Evolutionary conservation across 106 monocot species (phyloP).

Genomic region (Vanilla planifolia): DNA sequence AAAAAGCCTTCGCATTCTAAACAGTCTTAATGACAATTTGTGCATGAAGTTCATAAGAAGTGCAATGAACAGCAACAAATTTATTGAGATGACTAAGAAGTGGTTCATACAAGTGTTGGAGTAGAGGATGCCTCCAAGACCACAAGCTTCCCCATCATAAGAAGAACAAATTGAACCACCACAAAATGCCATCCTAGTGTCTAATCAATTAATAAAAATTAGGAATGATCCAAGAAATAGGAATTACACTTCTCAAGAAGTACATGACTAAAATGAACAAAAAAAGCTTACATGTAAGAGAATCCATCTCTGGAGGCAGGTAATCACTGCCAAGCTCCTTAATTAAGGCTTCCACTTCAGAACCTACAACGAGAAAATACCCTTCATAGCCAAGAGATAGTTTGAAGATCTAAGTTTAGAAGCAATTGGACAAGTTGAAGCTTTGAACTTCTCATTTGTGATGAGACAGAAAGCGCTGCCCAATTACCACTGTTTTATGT

Average conservation of each 20-base stretch:
- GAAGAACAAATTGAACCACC: constrained; percentile 22
- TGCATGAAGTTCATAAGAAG: constrained; percentile 17
- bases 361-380: not conserved
- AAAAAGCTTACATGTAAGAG: constrained; percentile 15
- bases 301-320: constrained; percentile 8
- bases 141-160: constrained; percentile 15
- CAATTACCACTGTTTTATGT: not conserved
- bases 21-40: constrained; percentile 12
- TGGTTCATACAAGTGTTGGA: constrained; percentile 37
- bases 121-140: constrained; percentile 14
- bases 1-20: not conserved
- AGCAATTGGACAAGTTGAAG: not conserved
- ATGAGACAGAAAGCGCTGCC: not conserved
- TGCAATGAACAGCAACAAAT: constrained; percentile 23
- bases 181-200: constrained; percentile 22
- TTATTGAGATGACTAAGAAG: constrained; percentile 25
- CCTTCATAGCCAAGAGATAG: not conserved
- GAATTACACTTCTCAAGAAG: not conserved
- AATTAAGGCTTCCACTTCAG: not conserved
- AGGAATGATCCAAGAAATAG: not conserved
- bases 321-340: constrained; percentile 1
- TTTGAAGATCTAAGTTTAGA: constrained; percentile 2
- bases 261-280: not conserved
- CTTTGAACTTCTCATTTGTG: not conserved
- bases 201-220: constrained; percentile 8